Evolutionary conservation across 495 filamentous ascomycete genomes (phyloP).

Genomic region (Xylaria cubensis): DNA sequence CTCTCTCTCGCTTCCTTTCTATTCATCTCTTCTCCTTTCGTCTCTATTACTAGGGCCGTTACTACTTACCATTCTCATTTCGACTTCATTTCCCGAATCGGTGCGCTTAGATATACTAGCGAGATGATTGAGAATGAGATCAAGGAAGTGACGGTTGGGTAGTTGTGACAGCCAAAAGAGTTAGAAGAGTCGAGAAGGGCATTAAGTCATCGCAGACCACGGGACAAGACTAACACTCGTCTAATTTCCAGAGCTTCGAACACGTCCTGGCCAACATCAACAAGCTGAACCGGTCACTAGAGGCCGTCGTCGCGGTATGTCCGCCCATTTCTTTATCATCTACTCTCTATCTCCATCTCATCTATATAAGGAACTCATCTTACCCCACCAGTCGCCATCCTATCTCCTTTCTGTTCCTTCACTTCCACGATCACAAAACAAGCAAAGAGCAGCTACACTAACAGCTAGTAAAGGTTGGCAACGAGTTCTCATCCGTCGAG

Average conservation of each 20-base stretch:
- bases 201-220: not conserved
- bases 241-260: constrained; percentile 73
- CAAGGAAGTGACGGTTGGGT: too few species aligned
- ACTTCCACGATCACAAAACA: not conserved
- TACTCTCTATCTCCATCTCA: not conserved
- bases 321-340: not conserved
- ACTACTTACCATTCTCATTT: not conserved
- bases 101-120: not conserved
- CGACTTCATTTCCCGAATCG: not conserved
- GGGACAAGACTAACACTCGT: not conserved
- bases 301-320: constrained; percentile 87
- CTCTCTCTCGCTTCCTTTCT: constrained; percentile 14
- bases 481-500: constrained; percentile 96
- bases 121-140: too few species aligned
- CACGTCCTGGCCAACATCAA: constrained; percentile 96
- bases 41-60: too few species aligned
- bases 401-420: not conserved
- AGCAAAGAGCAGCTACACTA: not conserved
- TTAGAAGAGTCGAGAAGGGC: not conserved
- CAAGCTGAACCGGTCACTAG: constrained; percentile 87
- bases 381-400: not conserved
- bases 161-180: not conserved
- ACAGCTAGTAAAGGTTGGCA: constrained; percentile 72
- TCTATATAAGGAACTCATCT: not conserved
- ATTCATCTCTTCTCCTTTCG: not conserved